Evolutionary conservation across 2,329 filamentous ascomycete species (phyloP), one percentile per base, ranked within the genome.

Genomic region (Hypoxylon sp.): DNA sequence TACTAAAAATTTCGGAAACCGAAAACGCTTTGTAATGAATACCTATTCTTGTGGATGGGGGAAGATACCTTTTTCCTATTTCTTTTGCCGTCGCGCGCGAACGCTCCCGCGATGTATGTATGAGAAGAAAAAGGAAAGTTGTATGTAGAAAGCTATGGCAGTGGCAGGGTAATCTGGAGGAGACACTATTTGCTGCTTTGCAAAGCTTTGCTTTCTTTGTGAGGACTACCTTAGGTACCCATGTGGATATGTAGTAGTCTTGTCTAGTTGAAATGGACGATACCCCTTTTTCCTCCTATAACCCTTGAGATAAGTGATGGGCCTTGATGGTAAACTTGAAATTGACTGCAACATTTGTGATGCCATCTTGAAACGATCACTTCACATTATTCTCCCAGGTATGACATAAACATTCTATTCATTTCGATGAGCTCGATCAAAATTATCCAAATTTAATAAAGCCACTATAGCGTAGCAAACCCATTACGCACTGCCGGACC

Each of bases 251-350:
- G 37, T 50, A 53, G 39, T 63, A 59, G 63, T 60, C 51, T 51
- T 63, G 64, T 67, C 63, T 70, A 66, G 63, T 67, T 63, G 64
- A 65, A 73, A 70, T 73, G 66, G 69, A 73, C 69, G 69, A 73
- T 73, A 71, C 71, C 71, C 69, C 58, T 67, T 68, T 61, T 66
- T 66, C 44, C 47, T 51, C 26, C 47, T 17, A n/a, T 10, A 22
- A 4, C 5, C 39, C 39, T 22, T 6, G 39, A 44, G n/a, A 44
- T 19, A 4, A 44, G n/a, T 44, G 17, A 19, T 19, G 39, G 19
- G 17, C 10, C 39, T 19, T 11, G 17, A 19, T 17, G 39, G 29
- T 13, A 17, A 31, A 33, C 24, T 13, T 44, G 10, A 22, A 19
- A 54, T 3, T 24, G n/a, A 44, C 5, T 31, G 17, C 14, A 10